These are phyloP conservation scores for Aspergillus felis DNA, from an alignment of 2,329 filamentous ascomycete species.

Conservation along the genomic window DNA sequence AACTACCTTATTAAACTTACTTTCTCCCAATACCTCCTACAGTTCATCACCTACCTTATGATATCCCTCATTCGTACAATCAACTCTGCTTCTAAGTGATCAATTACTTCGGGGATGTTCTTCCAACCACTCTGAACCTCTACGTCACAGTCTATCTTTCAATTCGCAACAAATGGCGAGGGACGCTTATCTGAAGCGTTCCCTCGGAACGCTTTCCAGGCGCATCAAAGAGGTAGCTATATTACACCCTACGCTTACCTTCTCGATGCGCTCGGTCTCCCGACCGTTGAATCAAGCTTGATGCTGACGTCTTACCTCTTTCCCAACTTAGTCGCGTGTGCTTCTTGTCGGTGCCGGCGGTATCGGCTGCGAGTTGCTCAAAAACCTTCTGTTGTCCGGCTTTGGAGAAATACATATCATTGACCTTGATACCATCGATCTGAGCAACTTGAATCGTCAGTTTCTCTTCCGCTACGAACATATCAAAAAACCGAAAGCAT, in stretches of 20 bases:
- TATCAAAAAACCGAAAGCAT: slow-evolving; percentile 93
- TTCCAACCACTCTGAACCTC: slow-evolving; percentile 3
- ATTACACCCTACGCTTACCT: background rate
- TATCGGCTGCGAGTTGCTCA: slow-evolving; percentile 95
- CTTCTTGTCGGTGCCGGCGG: slow-evolving; percentile 95
- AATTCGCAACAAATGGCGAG: slow-evolving; percentile 32
- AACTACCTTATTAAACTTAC: slow-evolving; percentile 1
- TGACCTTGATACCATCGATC: slow-evolving; percentile 95
- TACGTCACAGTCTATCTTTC: slow-evolving; percentile 6
- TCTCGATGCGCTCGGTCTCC: background rate
- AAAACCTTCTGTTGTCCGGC: slow-evolving; percentile 88
- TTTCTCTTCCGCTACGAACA: slow-evolving; percentile 96
- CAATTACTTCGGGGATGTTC: background rate
- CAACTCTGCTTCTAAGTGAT: background rate
- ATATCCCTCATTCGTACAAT: background rate
- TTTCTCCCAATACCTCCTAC: background rate
- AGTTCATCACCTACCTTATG: background rate
- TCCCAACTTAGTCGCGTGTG: slow-evolving; percentile 64
- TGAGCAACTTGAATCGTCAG: slow-evolving; percentile 95
- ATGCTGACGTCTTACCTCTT: slow-evolving; percentile 6
- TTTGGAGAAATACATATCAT: slow-evolving; percentile 93
- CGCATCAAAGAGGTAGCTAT: slow-evolving; percentile 39
- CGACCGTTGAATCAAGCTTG: background rate
- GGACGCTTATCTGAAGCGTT: slow-evolving; percentile 42
- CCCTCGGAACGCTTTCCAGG: slow-evolving; percentile 38